Percentiles rank a stretch among this genome's conserved stretches.
phyloP scores from a whole-genome alignment of 2,329 filamentous ascomycete genomes.

The Aspergillus unguis region DNA sequence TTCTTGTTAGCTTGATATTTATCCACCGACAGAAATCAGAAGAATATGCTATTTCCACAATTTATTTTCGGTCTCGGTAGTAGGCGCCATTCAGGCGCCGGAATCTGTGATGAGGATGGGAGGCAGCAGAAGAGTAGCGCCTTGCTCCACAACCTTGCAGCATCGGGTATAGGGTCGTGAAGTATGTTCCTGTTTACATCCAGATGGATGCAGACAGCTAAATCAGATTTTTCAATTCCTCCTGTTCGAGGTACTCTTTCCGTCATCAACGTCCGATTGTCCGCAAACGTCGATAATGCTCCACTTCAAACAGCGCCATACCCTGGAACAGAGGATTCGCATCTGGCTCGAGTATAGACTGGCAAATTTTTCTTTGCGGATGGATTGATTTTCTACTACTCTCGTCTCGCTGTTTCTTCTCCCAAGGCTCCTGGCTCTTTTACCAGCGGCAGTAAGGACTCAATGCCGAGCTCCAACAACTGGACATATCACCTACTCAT shows the following conservation, averaged over 20 bases:
- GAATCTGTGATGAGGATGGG: background rate
- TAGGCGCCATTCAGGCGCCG: background rate
- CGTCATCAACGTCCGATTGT: background rate
- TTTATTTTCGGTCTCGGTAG: background rate
- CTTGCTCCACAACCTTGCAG: conserved; percentile 8
- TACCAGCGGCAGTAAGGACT: background rate
- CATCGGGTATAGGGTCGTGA: background rate
- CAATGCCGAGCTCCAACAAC: background rate
- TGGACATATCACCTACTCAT: conserved; percentile 12
- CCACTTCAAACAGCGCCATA: conserved; percentile 4
- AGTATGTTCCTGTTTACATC: background rate
- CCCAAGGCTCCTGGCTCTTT: background rate
- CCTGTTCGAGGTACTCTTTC: background rate
- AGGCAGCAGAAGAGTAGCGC: conserved; percentile 1
- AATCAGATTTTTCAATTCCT: background rate
- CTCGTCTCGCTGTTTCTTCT: background rate
- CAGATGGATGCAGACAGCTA: background rate
- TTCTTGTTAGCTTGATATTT: background rate
- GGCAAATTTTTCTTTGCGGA: background rate
- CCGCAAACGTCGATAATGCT: conserved; percentile 16
- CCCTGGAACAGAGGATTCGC: conserved; percentile 3
- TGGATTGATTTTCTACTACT: background rate
- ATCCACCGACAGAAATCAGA: background rate
- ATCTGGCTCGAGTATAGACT: background rate
- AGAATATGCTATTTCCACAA: background rate